A percentile compares a stretch with the other conserved stretches of the same genome.
Evolutionary conservation across 177 flowering plant species (phyloP).

Genomic region (Vitis hybrid): DNA sequence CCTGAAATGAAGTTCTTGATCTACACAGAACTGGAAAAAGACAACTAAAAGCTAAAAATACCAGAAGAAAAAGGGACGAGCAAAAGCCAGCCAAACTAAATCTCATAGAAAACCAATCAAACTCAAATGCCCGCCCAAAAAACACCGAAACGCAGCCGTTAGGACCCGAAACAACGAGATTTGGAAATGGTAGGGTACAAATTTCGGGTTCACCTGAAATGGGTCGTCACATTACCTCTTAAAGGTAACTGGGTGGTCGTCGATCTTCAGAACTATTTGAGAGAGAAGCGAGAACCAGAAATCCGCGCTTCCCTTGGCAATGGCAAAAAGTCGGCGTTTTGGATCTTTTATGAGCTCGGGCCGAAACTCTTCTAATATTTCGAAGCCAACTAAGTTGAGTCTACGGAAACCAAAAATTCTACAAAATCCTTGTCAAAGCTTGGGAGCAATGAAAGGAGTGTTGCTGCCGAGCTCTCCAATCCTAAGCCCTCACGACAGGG

Average conservation of each 20-base stretch:
- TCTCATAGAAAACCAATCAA: neutral
- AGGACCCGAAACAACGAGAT: neutral
- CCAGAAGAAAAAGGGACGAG: neutral
- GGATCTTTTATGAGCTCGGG: too few species aligned
- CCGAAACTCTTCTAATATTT: too few species aligned
- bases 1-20: neutral
- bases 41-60: neutral
- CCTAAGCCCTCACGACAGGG: neutral
- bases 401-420: too few species aligned
- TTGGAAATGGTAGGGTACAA: neutral
- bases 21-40: neutral
- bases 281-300: neutral
- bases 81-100: neutral
- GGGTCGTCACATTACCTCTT: conserved; percentile 2
- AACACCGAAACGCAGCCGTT: neutral
- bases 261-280: neutral
- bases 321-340: too few species aligned
- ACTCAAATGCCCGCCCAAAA: neutral
- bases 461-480: too few species aligned
- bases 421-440: too few species aligned
- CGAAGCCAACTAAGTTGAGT: too few species aligned
- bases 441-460: too few species aligned
- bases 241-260: conserved; percentile 10
- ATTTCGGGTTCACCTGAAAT: neutral
- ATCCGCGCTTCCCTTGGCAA: neutral